A percentile compares a stretch with the other conserved stretches of the same genome.
phyloP scores from a whole-genome alignment of 176 grass and related monocot genomes.

The Chrysopogon serrulatus region DNA sequence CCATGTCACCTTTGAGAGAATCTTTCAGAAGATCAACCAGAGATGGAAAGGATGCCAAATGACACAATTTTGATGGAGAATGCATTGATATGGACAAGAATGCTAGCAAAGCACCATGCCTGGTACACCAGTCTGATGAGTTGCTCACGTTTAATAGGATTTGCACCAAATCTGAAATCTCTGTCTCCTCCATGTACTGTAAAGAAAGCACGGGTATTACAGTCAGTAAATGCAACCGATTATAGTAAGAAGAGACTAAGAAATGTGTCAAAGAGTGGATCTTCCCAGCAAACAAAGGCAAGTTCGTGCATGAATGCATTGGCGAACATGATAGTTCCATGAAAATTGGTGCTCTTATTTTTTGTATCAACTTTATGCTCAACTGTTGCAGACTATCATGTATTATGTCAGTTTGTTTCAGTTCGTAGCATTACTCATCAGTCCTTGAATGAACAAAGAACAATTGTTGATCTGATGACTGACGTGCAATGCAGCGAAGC shows the following conservation, averaged over 20 bases:
- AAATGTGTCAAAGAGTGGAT: neutral
- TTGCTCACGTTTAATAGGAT: constrained; percentile 45
- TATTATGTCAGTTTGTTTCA: neutral
- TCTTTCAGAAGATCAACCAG: constrained; percentile 66
- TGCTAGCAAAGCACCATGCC: constrained; percentile 76
- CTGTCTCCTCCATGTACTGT: constrained; percentile 83
- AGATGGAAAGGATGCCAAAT: constrained; percentile 43
- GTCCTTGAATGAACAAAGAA: neutral
- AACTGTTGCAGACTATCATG: neutral
- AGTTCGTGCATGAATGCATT: neutral
- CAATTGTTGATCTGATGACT: neutral
- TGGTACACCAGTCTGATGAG: constrained; percentile 72
- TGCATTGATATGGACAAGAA: constrained; percentile 73
- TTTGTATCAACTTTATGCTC: neutral
- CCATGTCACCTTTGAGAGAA: constrained; percentile 94
- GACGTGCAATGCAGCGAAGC: neutral
- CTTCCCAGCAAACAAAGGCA: constrained; percentile 3
- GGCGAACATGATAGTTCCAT: neutral
- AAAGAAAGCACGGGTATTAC: constrained; percentile 16
- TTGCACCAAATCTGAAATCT: constrained; percentile 66
- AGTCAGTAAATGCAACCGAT: neutral
- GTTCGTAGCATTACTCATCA: neutral
- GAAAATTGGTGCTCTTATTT: neutral
- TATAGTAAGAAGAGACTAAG: neutral
- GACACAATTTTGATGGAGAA: constrained; percentile 58